Conservation (phyloP, 345 rosid species). For the Bruguiera gymnorhiza region DNA sequence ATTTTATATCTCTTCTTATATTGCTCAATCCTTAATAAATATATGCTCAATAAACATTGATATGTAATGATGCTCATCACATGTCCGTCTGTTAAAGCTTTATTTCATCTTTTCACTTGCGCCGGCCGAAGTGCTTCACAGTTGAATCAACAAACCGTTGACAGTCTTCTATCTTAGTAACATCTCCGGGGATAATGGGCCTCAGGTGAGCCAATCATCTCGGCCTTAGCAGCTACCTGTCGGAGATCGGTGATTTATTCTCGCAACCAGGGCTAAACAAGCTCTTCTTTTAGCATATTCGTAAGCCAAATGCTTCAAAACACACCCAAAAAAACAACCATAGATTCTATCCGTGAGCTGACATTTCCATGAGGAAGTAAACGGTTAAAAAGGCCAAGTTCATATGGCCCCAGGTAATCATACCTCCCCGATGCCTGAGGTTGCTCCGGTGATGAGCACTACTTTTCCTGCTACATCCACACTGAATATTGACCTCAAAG, state of each 20-base stretch:
- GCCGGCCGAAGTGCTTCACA: constrained; percentile 28
- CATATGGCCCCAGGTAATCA: background rate
- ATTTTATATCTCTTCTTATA: too few species aligned
- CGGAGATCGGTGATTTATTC: constrained; percentile 25
- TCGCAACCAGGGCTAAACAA: constrained; percentile 36
- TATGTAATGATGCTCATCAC: too few species aligned
- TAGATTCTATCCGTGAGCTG: too few species aligned
- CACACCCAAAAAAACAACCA: background rate
- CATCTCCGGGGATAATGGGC: constrained; percentile 27
- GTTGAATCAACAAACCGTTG: constrained; percentile 17
- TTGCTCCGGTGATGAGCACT: constrained; percentile 58
- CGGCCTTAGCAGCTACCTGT: constrained; percentile 23
- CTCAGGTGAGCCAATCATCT: constrained; percentile 31
- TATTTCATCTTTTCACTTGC: constrained; percentile 13
- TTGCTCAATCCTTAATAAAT: too few species aligned
- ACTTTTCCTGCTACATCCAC: constrained; percentile 66
- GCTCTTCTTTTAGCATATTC: constrained; percentile 38
- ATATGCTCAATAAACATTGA: too few species aligned
- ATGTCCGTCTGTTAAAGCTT: too few species aligned
- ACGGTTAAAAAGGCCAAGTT: background rate
- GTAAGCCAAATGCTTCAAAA: constrained; percentile 39
- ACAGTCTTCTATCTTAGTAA: constrained; percentile 28
- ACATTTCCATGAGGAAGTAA: background rate
- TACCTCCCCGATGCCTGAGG: constrained; percentile 73
- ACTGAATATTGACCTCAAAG: constrained; percentile 21